These are phyloP conservation scores for Termitomyces sp. DNA, from an alignment of 768 basidiomycete species.

Conservation along the genomic window DNA sequence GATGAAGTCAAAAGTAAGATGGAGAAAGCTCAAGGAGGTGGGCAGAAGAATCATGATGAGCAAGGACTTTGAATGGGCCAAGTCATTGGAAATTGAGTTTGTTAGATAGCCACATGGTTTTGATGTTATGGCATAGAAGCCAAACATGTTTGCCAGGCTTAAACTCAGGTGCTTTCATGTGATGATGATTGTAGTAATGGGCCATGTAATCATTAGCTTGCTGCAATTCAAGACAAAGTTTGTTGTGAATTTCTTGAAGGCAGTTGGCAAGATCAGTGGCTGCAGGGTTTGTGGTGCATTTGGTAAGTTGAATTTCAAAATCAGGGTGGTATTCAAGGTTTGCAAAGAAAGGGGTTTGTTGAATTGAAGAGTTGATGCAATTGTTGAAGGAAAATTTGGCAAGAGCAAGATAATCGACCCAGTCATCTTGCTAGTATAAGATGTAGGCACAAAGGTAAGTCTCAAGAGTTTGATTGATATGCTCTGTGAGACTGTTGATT, in stretches of 20 bases:
- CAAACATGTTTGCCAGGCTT: neutral
- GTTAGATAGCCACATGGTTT: neutral
- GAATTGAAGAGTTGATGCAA: too few relatives aligned
- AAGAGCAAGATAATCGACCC: neutral
- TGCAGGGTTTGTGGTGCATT: too few relatives aligned
- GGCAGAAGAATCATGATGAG: neutral
- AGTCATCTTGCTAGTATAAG: constrained; percentile 32
- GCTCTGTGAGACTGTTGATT: constrained; percentile 1
- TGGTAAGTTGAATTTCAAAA: too few relatives aligned
- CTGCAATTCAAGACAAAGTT: too few relatives aligned
- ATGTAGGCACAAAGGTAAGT: constrained; percentile 30
- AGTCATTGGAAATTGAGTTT: constrained; percentile 3
- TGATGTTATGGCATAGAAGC: constrained; percentile 3
- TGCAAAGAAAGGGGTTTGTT: too few relatives aligned
- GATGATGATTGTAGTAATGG: neutral
- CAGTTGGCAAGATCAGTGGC: too few relatives aligned
- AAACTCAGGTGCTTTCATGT: neutral
- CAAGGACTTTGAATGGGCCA: constrained; percentile 4
- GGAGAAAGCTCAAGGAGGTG: constrained; percentile 1
- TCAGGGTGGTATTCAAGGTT: too few relatives aligned
- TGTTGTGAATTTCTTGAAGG: too few relatives aligned
- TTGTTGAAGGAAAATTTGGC: too few relatives aligned
- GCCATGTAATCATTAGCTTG: neutral
- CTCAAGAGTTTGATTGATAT: constrained; percentile 1
- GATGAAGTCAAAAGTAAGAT: neutral